These are phyloP conservation scores for Trichoderma simmonsii DNA, from an alignment of 2,329 filamentous ascomycete genomes.

Conservation along the genomic window DNA sequence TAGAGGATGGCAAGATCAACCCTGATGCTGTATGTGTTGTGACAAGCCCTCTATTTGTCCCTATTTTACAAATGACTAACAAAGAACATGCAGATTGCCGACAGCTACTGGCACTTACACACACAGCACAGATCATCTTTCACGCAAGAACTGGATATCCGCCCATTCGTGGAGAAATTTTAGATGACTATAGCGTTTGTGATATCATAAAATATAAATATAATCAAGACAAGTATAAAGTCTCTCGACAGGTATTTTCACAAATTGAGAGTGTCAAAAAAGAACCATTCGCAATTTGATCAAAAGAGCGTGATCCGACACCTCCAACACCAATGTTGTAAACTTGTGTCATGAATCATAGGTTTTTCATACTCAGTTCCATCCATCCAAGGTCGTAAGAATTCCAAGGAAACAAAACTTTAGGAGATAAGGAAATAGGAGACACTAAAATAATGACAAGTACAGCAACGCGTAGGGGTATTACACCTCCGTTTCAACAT, in stretches of 20 bases:
- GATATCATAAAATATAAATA: neutral
- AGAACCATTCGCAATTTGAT: neutral
- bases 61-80: neutral
- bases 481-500: constrained; percentile 75
- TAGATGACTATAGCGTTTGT: constrained; percentile 38
- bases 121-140: constrained; percentile 76
- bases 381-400: neutral
- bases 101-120: constrained; percentile 81
- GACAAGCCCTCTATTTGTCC: neutral
- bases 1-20: constrained; percentile 62
- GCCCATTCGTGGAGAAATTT: constrained; percentile 83
- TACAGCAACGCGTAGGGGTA: neutral
- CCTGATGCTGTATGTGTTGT: constrained; percentile 65
- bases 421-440: neutral
- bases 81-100: constrained; percentile 63
- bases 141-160: constrained; percentile 76
- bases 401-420: neutral
- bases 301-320: neutral
- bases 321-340: neutral
- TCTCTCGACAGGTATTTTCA: neutral
- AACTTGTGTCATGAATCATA: neutral
- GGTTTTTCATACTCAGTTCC: neutral
- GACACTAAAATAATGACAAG: neutral
- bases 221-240: neutral
- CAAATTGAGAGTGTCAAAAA: neutral